These are phyloP conservation scores for Filobasidium floriforme DNA, from an alignment of 768 basidiomycete species.

Conservation along the genomic window DNA sequence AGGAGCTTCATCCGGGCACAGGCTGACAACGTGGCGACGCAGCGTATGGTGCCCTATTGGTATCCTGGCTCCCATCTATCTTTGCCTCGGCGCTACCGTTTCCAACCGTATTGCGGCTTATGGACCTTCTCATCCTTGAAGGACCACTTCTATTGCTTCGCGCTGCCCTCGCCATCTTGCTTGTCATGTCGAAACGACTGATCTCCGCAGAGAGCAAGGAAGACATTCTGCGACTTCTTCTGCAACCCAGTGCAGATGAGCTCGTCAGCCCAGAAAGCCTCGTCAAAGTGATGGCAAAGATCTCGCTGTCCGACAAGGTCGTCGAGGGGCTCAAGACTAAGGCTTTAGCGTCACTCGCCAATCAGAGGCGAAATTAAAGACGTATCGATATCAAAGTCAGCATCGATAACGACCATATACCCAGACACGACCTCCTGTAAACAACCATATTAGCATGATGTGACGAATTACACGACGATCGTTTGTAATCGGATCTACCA, in stretches of 20 bases:
- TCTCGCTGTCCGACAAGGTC: slow-evolving; percentile 9
- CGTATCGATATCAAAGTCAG: too few species aligned
- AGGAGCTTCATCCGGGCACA: neutral
- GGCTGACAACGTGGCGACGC: neutral
- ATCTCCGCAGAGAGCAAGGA: neutral
- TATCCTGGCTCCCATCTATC: slow-evolving; percentile 12
- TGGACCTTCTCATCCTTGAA: slow-evolving; percentile 21
- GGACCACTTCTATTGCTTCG: slow-evolving; percentile 12
- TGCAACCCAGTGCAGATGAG: slow-evolving; percentile 19
- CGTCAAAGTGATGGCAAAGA: slow-evolving; percentile 8
- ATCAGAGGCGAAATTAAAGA: neutral
- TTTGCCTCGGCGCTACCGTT: slow-evolving; percentile 18
- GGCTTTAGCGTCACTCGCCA: neutral
- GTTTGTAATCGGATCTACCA: too few species aligned
- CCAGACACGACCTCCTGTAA: too few species aligned
- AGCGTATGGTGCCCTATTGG: slow-evolving; percentile 6
- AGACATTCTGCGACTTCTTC: slow-evolving; percentile 3
- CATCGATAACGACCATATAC: too few species aligned
- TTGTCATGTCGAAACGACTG: slow-evolving; percentile 12
- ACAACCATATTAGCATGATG: too few species aligned
- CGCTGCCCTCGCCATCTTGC: slow-evolving; percentile 4
- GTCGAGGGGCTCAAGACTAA: neutral
- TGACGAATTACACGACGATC: too few species aligned
- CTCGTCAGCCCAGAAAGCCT: slow-evolving; percentile 18
- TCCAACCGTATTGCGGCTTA: slow-evolving; percentile 15